A percentile compares a stretch with the other conserved stretches of the same genome.
These are phyloP conservation scores for Neonectria magnoliae DNA, from an alignment of 2,329 filamentous ascomycete genomes.

Conservation along the genomic window DNA sequence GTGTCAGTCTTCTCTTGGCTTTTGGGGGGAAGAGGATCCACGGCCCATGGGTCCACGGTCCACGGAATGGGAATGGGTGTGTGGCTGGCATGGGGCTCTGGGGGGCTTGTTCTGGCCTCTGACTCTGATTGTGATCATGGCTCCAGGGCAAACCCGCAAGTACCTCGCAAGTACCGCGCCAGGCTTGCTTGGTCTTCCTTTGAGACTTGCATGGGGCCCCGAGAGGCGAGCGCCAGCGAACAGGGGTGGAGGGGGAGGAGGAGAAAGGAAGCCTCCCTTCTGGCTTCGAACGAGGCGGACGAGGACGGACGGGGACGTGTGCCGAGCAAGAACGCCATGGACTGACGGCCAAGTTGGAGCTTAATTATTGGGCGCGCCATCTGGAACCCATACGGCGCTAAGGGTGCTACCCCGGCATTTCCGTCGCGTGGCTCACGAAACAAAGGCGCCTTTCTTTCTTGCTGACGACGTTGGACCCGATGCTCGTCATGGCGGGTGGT, in stretches of 20 bases:
- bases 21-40: slow-evolving; percentile 20
- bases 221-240: slow-evolving; percentile 6
- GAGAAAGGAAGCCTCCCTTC: too few species aligned
- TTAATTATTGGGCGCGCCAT: slow-evolving; percentile 43
- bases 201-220: slow-evolving; percentile 32
- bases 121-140: neutral
- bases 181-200: slow-evolving; percentile 17
- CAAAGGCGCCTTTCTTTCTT: slow-evolving; percentile 7
- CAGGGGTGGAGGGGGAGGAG: neutral
- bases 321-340: slow-evolving; percentile 38
- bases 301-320: slow-evolving; percentile 39
- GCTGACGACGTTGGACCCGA: slow-evolving; percentile 13
- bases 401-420: slow-evolving; percentile 40
- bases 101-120: slow-evolving; percentile 1
- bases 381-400: slow-evolving; percentile 30
- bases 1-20: slow-evolving; percentile 23
- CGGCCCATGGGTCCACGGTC: slow-evolving; percentile 15
- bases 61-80: neutral
- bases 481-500: neutral
- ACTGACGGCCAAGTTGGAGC: slow-evolving; percentile 43
- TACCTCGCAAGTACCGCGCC: slow-evolving; percentile 39
- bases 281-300: slow-evolving; percentile 23
- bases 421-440: slow-evolving; percentile 40
- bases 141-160: slow-evolving; percentile 18
- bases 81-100: slow-evolving; percentile 16